Evolutionary conservation across 148 eudicot genomes (phyloP).

Genomic region (Cornus kousa): DNA sequence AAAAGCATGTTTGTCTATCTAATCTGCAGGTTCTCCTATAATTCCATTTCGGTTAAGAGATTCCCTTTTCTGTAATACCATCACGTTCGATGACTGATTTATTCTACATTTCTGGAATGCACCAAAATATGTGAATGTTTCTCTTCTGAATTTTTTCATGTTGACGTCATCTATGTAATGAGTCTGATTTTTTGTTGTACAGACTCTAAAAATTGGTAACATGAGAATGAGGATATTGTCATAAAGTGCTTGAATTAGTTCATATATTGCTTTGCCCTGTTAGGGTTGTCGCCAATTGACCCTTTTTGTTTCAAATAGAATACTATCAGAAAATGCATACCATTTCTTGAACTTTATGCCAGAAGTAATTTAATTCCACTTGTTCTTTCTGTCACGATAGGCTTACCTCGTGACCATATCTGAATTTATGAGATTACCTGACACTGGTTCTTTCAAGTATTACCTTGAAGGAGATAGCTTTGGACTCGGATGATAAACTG

Average conservation of each 20-base stretch:
- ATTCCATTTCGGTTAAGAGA: background rate
- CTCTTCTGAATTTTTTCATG: background rate
- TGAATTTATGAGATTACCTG: background rate
- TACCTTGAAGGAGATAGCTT: background rate
- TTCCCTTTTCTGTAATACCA: conserved; percentile 1
- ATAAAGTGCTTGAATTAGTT: background rate
- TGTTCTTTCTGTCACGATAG: background rate
- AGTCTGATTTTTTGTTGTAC: background rate
- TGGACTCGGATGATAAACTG: background rate
- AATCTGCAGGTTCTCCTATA: background rate
- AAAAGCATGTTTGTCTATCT: background rate
- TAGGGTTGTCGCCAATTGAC: background rate
- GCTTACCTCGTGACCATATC: background rate
- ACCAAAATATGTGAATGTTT: background rate
- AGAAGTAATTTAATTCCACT: background rate
- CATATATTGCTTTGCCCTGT: background rate
- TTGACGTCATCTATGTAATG: background rate
- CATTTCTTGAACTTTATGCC: background rate
- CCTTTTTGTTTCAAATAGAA: background rate
- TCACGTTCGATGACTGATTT: background rate
- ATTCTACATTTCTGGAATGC: background rate
- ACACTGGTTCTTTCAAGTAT: background rate
- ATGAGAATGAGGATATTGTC: background rate
- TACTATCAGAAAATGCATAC: background rate
- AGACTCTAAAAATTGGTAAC: background rate